These are phyloP conservation scores for Gaeumannomyces sp. DNA, from an alignment of 2,329 filamentous ascomycete species.

Conservation along the genomic window DNA sequence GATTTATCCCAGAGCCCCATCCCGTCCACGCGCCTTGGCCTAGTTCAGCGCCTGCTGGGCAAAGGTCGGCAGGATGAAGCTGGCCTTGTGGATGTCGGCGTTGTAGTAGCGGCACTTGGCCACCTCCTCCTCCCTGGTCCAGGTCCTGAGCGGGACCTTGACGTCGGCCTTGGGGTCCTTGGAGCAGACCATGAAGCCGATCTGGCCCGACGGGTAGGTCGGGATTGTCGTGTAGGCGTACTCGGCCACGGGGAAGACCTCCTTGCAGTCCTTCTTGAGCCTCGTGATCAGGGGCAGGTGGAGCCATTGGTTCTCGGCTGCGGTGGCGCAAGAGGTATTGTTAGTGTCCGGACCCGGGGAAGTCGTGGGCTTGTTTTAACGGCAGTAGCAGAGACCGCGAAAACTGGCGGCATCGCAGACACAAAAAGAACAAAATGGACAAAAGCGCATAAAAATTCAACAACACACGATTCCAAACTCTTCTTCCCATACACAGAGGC, in stretches of 20 bases:
- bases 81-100: constrained; percentile 89
- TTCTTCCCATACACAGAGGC: too few relatives aligned
- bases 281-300: constrained; percentile 89
- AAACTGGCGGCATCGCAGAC: too few relatives aligned
- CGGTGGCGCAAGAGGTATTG: too few relatives aligned
- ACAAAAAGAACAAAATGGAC: too few relatives aligned
- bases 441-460: too few relatives aligned
- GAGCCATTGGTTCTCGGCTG: constrained; percentile 99
- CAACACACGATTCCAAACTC: too few relatives aligned
- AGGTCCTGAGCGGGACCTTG: constrained; percentile 74
- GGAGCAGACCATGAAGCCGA: constrained; percentile 99
- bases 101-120: constrained; percentile 96
- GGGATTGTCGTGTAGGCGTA: constrained; percentile 99
- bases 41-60: constrained; percentile 70
- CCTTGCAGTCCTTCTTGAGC: constrained; percentile 93
- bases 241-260: constrained; percentile 95
- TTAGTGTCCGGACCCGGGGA: too few relatives aligned
- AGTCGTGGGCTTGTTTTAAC: too few relatives aligned
- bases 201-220: constrained; percentile 97
- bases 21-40: background rate
- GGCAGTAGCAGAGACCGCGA: too few relatives aligned
- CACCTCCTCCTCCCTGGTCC: constrained; percentile 83
- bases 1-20: background rate
- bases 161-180: constrained; percentile 85
- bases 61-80: constrained; percentile 90